Percentiles rank a stretch among this genome's conserved stretches.
Conservation (phyloP, 2,329 filamentous ascomycete species). For the Coniochaeta ligniaria region DNA sequence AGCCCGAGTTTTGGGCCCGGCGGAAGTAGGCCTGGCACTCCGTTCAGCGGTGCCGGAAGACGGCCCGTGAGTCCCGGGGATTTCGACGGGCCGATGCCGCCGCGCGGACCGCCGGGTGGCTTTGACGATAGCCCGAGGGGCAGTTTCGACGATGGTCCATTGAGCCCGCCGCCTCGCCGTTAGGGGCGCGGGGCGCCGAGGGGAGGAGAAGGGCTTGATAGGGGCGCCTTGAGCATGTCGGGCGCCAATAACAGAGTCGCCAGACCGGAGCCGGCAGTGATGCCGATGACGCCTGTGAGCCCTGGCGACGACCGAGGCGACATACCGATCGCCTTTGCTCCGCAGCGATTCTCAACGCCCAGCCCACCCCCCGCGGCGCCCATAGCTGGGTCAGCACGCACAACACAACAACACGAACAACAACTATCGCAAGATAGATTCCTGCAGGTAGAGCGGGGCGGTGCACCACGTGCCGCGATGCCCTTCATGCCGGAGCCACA, state of each 20-base stretch:
- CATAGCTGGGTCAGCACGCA: conserved; percentile 2
- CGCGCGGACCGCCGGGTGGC: background rate
- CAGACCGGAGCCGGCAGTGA: background rate
- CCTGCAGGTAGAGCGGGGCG: background rate
- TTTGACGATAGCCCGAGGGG: background rate
- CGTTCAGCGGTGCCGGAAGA: background rate
- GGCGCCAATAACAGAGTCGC: background rate
- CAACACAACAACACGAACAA: background rate
- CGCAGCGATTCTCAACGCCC: background rate
- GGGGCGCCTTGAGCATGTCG: background rate
- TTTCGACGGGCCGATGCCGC: background rate
- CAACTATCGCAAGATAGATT: background rate
- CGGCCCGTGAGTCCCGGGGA: background rate
- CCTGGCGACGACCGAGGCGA: conserved; percentile 1
- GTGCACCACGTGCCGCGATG: background rate
- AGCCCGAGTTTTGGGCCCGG: background rate
- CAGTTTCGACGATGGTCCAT: background rate
- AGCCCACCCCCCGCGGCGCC: conserved; percentile 2
- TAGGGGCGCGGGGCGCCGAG: conserved; percentile 12
- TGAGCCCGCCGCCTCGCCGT: background rate
- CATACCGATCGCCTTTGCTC: conserved; percentile 10
- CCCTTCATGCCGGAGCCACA: background rate
- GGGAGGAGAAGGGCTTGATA: conserved; percentile 1
- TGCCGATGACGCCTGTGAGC: background rate
- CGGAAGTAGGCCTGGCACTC: background rate